Conservation (phyloP, 108 stramenopile species). For the Phaeodactylum tricornutum region DNA sequence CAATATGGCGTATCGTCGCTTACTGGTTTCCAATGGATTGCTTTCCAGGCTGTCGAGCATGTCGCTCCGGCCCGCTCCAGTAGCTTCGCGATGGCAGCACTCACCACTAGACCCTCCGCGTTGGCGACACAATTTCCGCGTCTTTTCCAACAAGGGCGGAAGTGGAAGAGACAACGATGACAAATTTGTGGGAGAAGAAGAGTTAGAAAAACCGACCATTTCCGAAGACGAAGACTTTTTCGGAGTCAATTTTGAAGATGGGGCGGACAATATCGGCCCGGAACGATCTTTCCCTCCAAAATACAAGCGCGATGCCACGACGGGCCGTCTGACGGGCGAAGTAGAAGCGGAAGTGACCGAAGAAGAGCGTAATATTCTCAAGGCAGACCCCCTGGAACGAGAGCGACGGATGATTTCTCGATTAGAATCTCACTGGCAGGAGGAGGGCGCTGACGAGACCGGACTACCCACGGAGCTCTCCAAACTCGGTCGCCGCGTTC, state of each 20-base stretch:
- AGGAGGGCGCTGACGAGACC: conserved; percentile 1
- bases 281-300: conserved; percentile 34
- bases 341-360: conserved; percentile 42
- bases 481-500: conserved; percentile 48
- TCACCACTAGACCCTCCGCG: no score
- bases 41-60: no score
- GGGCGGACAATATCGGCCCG: conserved; percentile 28
- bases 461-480: conserved; percentile 15
- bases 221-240: conserved; percentile 36
- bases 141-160: not conserved
- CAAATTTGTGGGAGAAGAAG: not conserved
- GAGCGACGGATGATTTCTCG: conserved; percentile 23
- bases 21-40: no score
- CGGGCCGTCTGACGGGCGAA: conserved; percentile 69
- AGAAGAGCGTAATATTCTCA: conserved; percentile 35
- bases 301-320: conserved; percentile 62
- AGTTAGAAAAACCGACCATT: not conserved
- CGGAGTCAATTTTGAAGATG: conserved; percentile 42
- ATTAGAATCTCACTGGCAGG: conserved; percentile 25
- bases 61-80: no score
- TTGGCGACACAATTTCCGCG: no score
- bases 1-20: no score
- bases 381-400: conserved; percentile 38
- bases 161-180: not conserved
- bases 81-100: no score